Evolutionary conservation across 768 basidiomycete species (phyloP).

Genomic region (Trametes cingulata): DNA sequence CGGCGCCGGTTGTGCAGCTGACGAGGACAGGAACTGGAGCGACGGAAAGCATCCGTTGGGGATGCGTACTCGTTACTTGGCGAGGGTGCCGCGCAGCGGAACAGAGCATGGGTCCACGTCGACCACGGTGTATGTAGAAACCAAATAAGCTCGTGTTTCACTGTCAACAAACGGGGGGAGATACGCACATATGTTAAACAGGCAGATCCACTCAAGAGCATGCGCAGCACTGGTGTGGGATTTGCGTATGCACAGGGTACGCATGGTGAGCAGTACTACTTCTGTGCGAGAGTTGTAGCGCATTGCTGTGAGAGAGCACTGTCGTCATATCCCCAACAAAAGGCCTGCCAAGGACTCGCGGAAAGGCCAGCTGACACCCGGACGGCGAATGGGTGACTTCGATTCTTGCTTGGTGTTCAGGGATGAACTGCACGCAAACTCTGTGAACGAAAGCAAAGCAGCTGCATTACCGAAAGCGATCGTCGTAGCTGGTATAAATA

Average conservation of each 20-base stretch:
- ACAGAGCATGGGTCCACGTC: conserved; percentile 14
- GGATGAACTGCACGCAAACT: not conserved
- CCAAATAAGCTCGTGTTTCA: not conserved
- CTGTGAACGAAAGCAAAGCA: not conserved
- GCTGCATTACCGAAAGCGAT: conserved; percentile 42
- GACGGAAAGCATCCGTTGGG: not conserved
- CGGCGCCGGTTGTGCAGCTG: not conserved
- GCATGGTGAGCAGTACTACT: not conserved
- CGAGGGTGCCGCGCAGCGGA: not conserved
- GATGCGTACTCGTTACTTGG: not conserved
- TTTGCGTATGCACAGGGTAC: not conserved
- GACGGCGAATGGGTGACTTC: too few relatives aligned
- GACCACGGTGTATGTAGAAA: conserved; percentile 6
- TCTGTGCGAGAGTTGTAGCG: not conserved
- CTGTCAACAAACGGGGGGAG: not conserved
- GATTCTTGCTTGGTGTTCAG: too few relatives aligned
- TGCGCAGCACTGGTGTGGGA: conserved; percentile 10
- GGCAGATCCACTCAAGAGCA: not conserved
- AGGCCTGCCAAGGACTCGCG: too few relatives aligned
- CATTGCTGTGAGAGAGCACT: not conserved
- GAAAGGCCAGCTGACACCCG: too few relatives aligned
- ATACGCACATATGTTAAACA: conserved; percentile 4
- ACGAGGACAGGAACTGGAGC: not conserved
- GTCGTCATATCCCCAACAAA: too few relatives aligned
- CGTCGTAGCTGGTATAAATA: conserved; percentile 68